Base-by-base conservation (phyloP, 2,329 filamentous ascomycete genomes). In the Allantophomopsis cytisporea region DNA sequence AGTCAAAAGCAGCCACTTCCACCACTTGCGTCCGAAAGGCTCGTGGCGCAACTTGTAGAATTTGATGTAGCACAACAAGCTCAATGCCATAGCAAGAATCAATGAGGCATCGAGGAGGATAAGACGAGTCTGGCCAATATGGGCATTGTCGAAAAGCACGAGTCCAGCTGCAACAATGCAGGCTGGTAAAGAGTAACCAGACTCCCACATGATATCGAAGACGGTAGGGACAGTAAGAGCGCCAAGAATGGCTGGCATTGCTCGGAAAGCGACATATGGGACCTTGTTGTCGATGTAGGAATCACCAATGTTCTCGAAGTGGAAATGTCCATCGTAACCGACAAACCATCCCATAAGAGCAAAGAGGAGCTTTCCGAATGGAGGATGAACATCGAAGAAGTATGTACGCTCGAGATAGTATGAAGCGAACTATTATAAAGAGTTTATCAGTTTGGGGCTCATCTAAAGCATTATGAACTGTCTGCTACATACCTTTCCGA, bases 171-270 rank as follows among this genome's bases (percentile, higher is more conserved):
- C 86, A 41, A 95, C 69, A 40, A 96, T 68, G 58, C 85, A 94
- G 41, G 91, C 91, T 10, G 91, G 91, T 33, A 98, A 69, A 47
- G 86, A 94, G 64, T 98, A 98, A 46, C 88, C 91, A 37, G 91
- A 96, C 64, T 98, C 91, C 91, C 91, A 98, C 91, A 98, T 98
- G 61, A 94, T 98, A 58, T 94, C 65, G 62, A 94, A 98, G 41
- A 85, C 80, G 36, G 89, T 83, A n/a, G 88, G 83, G 38, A 98
- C 86, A 10, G 91, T 98, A 50, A 98, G 67, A 41, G 91, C 82
- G 48, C 91, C 91, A 50, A 96, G 76, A 37, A 91, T 75, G 43
- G 91, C 91, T 33, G 91, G 91, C 68, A 98, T 76, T 35, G 88
- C 83, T 51, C 91, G 84, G 66, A 93, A 94, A 45, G 91, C 88